Evolutionary conservation across 1,284 basidiomycete genomes (phyloP), one percentile per base, ranked within the genome.

Genomic region (Golubevia sp.): DNA sequence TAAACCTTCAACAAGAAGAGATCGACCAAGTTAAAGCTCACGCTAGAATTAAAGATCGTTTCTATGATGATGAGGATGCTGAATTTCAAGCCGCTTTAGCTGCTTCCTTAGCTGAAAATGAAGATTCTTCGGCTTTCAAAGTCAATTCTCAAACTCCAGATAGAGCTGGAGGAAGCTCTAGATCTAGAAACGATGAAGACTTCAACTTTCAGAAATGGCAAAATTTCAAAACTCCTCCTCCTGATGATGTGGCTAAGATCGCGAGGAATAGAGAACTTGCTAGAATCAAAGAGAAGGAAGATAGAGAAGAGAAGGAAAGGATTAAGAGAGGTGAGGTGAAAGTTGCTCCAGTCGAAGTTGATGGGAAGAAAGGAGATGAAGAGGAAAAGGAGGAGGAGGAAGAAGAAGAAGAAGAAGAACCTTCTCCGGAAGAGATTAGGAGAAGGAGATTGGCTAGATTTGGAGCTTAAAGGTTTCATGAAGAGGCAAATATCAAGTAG

Each of bases 21-120:
- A 55, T 66, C 2, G 66, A 70, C 48, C 71, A 68, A 1, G 70
- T 73, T 64, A 70, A 65, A 59, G 48, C 67, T 11, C 62, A 59
- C 21, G 69, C 66, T 5, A 70, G 68, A 8, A 66, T 70, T 48
- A 68, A 68, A 30, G 69, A 77, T 58, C 49, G 76, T 15, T 58
- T 61, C 52, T 78, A 78, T 38, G 76, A 78, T 52, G 76, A 78
- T 49, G 76, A 78, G 55, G 76, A 78, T 58, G 70, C 73, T 11
- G 68, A 76, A 44, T 57, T 78, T n/a, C 76, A 78, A 55, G 69
- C 72, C n/a, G 76, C 76, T 3, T 63, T 78, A 0, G 74, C 72
- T 15, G 74, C 74, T 20, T 70, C 68, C 49, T 61, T 77, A 60
- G 67, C 70, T 7, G 73, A 77, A 51, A 69, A 64, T 2, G 70